Base-by-base conservation (phyloP, 352 stramenopile species). In the Phytophthora litchii region DNA sequence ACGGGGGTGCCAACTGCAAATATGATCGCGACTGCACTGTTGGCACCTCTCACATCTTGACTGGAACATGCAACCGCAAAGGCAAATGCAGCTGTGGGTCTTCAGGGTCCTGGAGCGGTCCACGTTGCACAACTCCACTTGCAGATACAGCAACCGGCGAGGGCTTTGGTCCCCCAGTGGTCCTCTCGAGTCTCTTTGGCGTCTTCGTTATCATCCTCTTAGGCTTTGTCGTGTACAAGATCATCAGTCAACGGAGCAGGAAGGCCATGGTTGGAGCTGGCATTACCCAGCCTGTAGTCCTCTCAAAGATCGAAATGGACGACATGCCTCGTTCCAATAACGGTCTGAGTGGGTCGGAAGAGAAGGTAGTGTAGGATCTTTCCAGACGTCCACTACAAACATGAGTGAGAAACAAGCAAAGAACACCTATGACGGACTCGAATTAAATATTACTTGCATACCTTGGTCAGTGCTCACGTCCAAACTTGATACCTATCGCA, bases 1-100 rank as follows among this genome's bases (percentile, higher is more conserved):
- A 58, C 1, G 78, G 78, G 12, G 69, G 74, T 11, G 75, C 73
- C 12, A 66, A 55, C 37, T 88, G 78, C 58, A 64, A 67, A 35
- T 27, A 19, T 3, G 58, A 80, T 50, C 46, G 65, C 17, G 78
- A 85, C 54, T 88, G 78, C 60, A 80, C 76, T 0, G 58, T 80
- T 1, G 55, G 49, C 14, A 67, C 55, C 4, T 74, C 69, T 2
- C 54, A 60, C 23, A 67, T 86, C 14, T 35, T 43, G 27, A 84
- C 75, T 2, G 75, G 75, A 0, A 62, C 55, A 14, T 84, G 75
- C 19, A 69, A 57, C 21, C 45, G 42, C 31, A 60, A 67, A 17
- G 42, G 56, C 4, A 53, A 35, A 8, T 84, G 75, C 17, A 40
- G 36, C 12, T 84, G 75, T 23, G 44, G 66, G 3, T 74, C 62